Conservation (phyloP, 2,329 filamentous ascomycete genomes). For the Diplocarpon mali region DNA sequence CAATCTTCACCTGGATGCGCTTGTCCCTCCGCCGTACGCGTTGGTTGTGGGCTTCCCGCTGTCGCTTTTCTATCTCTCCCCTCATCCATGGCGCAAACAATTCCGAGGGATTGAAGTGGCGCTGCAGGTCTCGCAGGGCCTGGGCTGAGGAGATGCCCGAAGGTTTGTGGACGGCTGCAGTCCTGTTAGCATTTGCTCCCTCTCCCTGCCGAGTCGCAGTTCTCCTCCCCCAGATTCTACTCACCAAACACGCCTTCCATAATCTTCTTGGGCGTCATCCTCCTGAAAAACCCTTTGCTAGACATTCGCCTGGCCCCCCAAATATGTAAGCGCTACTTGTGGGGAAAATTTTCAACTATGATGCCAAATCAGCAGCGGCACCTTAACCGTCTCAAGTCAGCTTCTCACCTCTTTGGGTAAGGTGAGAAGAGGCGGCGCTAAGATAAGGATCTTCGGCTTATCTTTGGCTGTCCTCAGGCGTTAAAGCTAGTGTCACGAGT, state of each 20-base stretch:
- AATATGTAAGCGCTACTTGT: neutral
- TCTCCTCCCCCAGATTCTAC: slow-evolving; percentile 8
- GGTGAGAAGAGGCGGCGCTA: too few relatives aligned
- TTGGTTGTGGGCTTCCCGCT: slow-evolving; percentile 46
- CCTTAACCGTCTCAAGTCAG: too few relatives aligned
- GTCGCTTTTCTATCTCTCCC: slow-evolving; percentile 44
- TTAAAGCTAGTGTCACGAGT: too few relatives aligned
- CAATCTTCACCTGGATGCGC: slow-evolving; percentile 76
- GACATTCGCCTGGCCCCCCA: slow-evolving; percentile 13
- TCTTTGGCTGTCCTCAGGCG: too few relatives aligned
- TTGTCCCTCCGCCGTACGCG: slow-evolving; percentile 45
- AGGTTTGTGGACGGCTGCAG: slow-evolving; percentile 82
- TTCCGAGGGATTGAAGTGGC: slow-evolving; percentile 68
- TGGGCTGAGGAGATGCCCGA: slow-evolving; percentile 78
- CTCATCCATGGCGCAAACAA: slow-evolving; percentile 72
- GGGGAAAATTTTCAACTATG: too few relatives aligned
- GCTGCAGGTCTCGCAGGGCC: slow-evolving; percentile 78
- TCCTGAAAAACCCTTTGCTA: slow-evolving; percentile 16
- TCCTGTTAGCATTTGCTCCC: slow-evolving; percentile 3
- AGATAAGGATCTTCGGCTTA: too few relatives aligned
- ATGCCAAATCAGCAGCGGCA: too few relatives aligned
- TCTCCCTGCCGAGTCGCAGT: neutral
- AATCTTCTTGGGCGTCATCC: slow-evolving; percentile 32
- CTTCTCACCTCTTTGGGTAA: too few relatives aligned
- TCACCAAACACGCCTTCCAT: slow-evolving; percentile 54